Conservation (phyloP, 371 early-diverging fungal species). For the Mucor plumbeus region DNA sequence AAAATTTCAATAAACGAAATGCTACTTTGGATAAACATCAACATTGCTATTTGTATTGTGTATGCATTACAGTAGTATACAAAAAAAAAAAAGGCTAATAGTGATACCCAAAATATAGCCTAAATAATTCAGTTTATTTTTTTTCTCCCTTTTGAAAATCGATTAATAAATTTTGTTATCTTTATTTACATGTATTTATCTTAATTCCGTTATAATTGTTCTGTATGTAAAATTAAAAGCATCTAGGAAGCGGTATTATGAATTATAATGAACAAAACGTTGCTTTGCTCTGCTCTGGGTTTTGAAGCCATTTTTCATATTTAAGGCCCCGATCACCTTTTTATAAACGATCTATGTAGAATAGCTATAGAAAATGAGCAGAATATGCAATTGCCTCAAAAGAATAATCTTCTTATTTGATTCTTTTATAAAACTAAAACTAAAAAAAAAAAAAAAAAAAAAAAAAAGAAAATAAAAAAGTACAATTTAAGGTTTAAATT, state of each 20-base stretch:
- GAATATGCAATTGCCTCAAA: too few species aligned
- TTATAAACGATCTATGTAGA: too few species aligned
- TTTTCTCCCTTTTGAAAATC: background rate
- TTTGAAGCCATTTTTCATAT: background rate
- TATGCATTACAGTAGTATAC: conserved; percentile 2
- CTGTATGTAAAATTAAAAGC: conserved; percentile 1
- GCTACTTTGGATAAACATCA: background rate
- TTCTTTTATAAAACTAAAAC: too few species aligned
- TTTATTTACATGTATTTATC: background rate
- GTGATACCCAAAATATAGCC: conserved; percentile 4
- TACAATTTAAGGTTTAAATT: background rate
- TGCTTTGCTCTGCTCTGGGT: background rate
- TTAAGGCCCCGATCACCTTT: background rate
- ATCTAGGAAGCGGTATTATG: background rate
- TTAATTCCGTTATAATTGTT: conserved; percentile 3
- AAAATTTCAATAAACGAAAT: conserved; percentile 11
- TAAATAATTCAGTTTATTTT: conserved; percentile 4
- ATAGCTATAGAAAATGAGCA: too few species aligned
- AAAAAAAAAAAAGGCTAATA: background rate
- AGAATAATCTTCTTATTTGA: too few species aligned
- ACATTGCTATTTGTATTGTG: background rate
- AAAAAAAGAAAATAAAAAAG: too few species aligned
- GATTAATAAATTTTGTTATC: background rate
- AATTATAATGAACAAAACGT: background rate
- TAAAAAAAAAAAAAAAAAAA: background rate